Percentiles rank a stretch among this genome's conserved stretches.
These are phyloP conservation scores for Kodamaea alishanica DNA, from an alignment of 1,139 yeast genomes.

Conservation along the genomic window DNA sequence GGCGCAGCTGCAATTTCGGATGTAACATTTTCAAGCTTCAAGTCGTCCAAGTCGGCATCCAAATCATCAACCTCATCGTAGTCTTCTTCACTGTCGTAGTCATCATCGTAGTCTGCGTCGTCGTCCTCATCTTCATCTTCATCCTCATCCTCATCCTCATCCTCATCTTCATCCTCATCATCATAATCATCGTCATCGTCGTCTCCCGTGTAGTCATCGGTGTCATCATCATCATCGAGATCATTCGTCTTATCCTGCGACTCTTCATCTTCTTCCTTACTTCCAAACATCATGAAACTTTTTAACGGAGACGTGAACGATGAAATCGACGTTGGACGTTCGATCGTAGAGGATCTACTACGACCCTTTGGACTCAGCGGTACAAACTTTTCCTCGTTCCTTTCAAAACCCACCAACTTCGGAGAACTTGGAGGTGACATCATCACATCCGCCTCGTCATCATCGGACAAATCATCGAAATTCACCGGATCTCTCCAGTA, in stretches of 20 bases:
- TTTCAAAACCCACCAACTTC: too few species aligned
- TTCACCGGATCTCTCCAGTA: slow-evolving; percentile 82
- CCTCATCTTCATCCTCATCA: slow-evolving; percentile 8
- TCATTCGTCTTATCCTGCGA: slow-evolving; percentile 7
- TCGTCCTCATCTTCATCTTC: slow-evolving; percentile 10
- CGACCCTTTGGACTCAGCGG: neutral
- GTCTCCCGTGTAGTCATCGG: slow-evolving; percentile 8
- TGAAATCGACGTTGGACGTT: slow-evolving; percentile 35
- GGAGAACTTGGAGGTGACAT: slow-evolving; percentile 1
- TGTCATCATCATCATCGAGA: slow-evolving; percentile 3
- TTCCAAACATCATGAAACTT: slow-evolving; percentile 39
- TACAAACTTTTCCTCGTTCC: neutral
- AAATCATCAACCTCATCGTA: slow-evolving; percentile 10
- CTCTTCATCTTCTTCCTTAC: slow-evolving; percentile 13
- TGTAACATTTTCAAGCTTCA: too few species aligned
- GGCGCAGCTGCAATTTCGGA: too few species aligned
- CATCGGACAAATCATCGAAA: slow-evolving; percentile 55
- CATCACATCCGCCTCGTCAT: slow-evolving; percentile 24
- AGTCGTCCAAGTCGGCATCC: slow-evolving; percentile 11
- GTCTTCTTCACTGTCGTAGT: slow-evolving; percentile 10
- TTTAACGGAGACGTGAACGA: slow-evolving; percentile 44
- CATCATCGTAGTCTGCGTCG: slow-evolving; percentile 12
- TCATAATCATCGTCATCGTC: slow-evolving; percentile 8
- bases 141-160: slow-evolving; percentile 8
- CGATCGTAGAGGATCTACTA: slow-evolving; percentile 8